Base-by-base conservation (phyloP, 1,139 yeast genomes). In the Yamadazyma jaroonii region DNA sequence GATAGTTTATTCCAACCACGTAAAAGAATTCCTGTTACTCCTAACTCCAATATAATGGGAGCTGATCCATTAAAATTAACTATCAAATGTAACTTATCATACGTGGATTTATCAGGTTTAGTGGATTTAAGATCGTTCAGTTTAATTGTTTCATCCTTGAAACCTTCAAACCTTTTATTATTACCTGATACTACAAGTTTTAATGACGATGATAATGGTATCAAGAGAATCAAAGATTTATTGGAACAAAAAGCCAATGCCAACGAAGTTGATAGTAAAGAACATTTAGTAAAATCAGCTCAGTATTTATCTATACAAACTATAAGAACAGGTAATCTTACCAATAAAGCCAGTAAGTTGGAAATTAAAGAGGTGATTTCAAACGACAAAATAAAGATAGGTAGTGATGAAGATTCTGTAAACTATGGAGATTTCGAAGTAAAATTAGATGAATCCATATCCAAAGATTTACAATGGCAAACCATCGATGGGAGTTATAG, bases 111-210 rank as follows among this genome's bases (percentile, higher is more conserved):
- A 44, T 79, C 90, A 11, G 96, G 97, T 10, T 62, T 85, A 15
- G 94, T 89, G 2, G 97, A 92, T 54, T 69, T 84, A 43, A 72
- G 97, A 45, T 90, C 97, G 0, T 63, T 89, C 43, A 74, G 83
- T 40, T 80, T 87, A 61, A 86, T 90, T 43, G 72, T 88, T 31
- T 87, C 94, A 24, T 74, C 85, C 2, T 65, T 92, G 39, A 86
- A 86, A 50, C 96, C 98, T 7, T 74, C 81, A 39, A 82, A 83
- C 51, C 70, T 90, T 34, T 67, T 92, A 13, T 59, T 87, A 13
- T 56, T 74, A 12, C 72, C 77, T 2, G 83, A 78, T 40, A 54
- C 66, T 9, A 57, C 74, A n/a, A 41, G 42, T 4, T 32, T 35
- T 1, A 52, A 46, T 23, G 54, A 50, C 5, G 61, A 54, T 22